These are phyloP conservation scores for Aspergillus hiratsukae DNA, from an alignment of 2,329 filamentous ascomycete species.

Conservation along the genomic window DNA sequence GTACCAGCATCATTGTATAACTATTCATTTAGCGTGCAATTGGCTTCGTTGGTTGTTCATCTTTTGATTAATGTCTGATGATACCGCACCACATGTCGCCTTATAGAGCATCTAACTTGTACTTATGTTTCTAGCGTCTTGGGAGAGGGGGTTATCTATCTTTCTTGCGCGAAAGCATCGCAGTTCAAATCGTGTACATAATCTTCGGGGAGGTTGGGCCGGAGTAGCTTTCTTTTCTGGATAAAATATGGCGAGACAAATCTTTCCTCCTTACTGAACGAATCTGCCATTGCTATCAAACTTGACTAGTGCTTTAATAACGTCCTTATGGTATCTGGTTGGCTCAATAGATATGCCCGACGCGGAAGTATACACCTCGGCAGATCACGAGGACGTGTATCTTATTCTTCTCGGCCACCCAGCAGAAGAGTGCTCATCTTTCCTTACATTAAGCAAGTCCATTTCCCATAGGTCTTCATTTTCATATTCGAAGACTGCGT, in stretches of 20 bases:
- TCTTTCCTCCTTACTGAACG: not conserved
- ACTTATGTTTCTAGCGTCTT: constrained; percentile 1
- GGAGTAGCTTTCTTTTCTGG: not conserved
- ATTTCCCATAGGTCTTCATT: not conserved
- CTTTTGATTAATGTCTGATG: constrained; percentile 9
- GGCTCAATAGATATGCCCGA: not conserved
- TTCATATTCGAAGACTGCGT: not conserved
- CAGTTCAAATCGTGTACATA: not conserved
- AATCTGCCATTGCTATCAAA: not conserved
- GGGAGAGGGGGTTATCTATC: not conserved
- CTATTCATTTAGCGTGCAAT: constrained; percentile 20
- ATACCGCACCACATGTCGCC: constrained; percentile 9
- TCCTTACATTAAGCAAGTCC: not conserved
- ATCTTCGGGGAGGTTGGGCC: not conserved
- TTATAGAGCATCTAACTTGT: not conserved
- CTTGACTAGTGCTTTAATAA: not conserved
- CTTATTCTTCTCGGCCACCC: not conserved
- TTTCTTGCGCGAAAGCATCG: not conserved
- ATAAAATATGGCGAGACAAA: not conserved
- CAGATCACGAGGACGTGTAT: not conserved
- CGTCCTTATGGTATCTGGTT: not conserved
- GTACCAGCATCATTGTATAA: constrained; percentile 18
- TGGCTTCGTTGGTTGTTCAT: not conserved
- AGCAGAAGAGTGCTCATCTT: not conserved
- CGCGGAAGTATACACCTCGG: not conserved